Evolutionary conservation across 192 early-diverging fungal genomes (phyloP), one percentile per base, ranked within the genome.

Genomic region (Mortierella claussenii): DNA sequence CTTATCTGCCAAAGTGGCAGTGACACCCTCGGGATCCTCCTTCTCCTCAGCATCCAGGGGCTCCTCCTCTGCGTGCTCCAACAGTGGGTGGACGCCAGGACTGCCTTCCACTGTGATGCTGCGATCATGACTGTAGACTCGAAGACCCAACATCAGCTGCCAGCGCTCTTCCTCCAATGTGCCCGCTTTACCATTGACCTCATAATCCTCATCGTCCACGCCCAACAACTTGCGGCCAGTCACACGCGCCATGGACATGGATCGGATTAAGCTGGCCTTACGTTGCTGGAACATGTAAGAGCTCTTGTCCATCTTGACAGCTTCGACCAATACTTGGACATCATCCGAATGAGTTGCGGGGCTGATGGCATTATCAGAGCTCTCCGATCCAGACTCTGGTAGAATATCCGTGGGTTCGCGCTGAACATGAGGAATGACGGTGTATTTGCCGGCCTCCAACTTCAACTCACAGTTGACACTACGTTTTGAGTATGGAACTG

Each of bases 141-240:
- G 53, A n/a, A 79, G 59, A 26, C 78, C 78, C 36, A 79, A 36
- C 63, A 69, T 79, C 26, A 79, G 1, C n/a, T 79, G 68, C 78
- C 78, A 79, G 31, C 45, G 48, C 10, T 47, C 46, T 47, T 67
- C 73, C 12, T 76, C 73, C 7, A 66, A 28, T 32, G 44, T 6
- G 24, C 55, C 34, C 3, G 51, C 24, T 2, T 54, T 24, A 1
- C 52, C 23, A 7, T 79, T 60, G 4, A 15, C 26, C 24, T 76
- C 73, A 20, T 76, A 76, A 32, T 76, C 73, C 47, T 76, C 73
- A 46, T 76, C 73, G 27, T 70, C 78, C 4, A 70, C 78, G 45
- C 68, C 78, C 57, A 70, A 36, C 8, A 70, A 46, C 51, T 54
- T 65, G 8, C 66, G 54, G 7, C 78, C 78, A 27, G 52, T 66